These are phyloP conservation scores for California macrophylla DNA, from an alignment of 441 rosid genomes.

Conservation along the genomic window DNA sequence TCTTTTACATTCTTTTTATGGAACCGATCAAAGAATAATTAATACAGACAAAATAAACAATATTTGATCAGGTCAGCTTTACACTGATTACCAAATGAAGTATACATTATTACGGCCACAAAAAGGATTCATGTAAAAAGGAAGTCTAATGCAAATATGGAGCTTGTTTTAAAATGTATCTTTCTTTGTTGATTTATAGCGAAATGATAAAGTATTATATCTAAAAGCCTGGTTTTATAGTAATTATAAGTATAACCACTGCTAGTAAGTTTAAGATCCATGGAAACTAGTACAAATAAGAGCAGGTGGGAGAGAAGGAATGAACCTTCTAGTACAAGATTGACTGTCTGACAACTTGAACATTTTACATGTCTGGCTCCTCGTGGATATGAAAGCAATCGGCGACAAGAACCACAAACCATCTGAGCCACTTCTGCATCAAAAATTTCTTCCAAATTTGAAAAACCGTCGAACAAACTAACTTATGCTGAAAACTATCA, in stretches of 20 bases:
- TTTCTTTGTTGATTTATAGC: neutral
- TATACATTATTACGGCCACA: neutral
- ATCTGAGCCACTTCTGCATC: slow-evolving; percentile 24
- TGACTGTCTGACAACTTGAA: slow-evolving; percentile 51
- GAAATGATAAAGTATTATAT: neutral
- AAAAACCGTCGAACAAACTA: neutral
- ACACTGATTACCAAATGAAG: neutral
- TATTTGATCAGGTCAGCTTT: neutral
- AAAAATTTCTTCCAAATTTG: neutral
- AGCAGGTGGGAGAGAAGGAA: slow-evolving; percentile 12
- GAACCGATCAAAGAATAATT: neutral
- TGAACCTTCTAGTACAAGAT: slow-evolving; percentile 78
- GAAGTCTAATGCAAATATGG: neutral
- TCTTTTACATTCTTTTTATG: neutral
- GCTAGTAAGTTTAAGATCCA: neutral
- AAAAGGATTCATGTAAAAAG: neutral
- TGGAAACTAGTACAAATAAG: neutral
- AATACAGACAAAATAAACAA: neutral
- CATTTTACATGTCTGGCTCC: slow-evolving; percentile 61
- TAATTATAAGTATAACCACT: neutral
- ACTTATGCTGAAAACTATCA: neutral
- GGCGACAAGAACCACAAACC: slow-evolving; percentile 67
- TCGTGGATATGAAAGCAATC: slow-evolving; percentile 56
- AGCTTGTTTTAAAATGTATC: neutral
- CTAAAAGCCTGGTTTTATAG: neutral